Percentiles rank a stretch among this genome's conserved stretches.
These are phyloP conservation scores for Candida xiaguanensis DNA, from an alignment of 805 yeast genomes.

Conservation along the genomic window DNA sequence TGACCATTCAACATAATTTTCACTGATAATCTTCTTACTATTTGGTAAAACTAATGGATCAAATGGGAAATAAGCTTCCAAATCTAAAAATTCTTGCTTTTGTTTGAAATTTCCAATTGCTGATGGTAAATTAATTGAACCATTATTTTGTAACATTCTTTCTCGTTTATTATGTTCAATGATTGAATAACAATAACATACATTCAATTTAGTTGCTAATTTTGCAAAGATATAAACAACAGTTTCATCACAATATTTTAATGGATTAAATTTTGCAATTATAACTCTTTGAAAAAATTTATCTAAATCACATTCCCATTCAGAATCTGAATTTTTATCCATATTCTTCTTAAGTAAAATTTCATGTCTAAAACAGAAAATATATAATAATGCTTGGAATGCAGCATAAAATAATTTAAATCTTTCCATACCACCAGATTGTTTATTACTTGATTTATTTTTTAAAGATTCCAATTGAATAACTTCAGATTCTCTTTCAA, in stretches of 20 bases:
- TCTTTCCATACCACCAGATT: constrained; percentile 76
- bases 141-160: constrained; percentile 46
- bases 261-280: constrained; percentile 86
- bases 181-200: constrained; percentile 89
- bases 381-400: constrained; percentile 84
- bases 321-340: constrained; percentile 20
- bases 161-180: constrained; percentile 86
- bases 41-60: constrained; percentile 80
- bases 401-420: constrained; percentile 88
- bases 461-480: constrained; percentile 31
- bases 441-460: constrained; percentile 10
- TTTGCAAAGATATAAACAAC: constrained; percentile 93
- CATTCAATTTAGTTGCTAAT: constrained; percentile 82
- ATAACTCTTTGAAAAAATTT: constrained; percentile 83
- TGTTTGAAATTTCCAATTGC: constrained; percentile 45
- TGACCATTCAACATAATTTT: constrained; percentile 70
- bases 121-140: constrained; percentile 21
- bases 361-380: constrained; percentile 83
- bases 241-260: constrained; percentile 88
- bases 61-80: constrained; percentile 95
- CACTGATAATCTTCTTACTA: constrained; percentile 52
- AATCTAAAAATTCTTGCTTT: constrained; percentile 79
- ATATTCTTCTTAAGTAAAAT: constrained; percentile 39
- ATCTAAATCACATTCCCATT: constrained; percentile 80
- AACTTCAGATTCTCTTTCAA: constrained; percentile 83